Base-by-base conservation (phyloP, 129 eudicot species). In the Smallanthus sonchifolius region DNA sequence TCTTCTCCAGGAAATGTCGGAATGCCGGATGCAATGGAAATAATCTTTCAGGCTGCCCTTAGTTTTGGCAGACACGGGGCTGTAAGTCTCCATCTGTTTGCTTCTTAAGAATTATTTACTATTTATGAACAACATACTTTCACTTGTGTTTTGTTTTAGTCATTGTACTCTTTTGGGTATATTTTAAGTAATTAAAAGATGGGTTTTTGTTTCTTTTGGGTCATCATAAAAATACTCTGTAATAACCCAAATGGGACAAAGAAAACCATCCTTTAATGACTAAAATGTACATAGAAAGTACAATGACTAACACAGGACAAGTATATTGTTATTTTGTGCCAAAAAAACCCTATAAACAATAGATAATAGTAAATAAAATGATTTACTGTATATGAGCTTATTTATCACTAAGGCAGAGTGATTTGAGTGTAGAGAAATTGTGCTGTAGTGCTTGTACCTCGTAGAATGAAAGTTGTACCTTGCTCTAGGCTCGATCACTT, bases 11-110 rank as follows among this genome's bases (percentile, higher is more conserved):
- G 97, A 81, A 82, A 79, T 65, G 77, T 35, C 10, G 97, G 92
- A 80, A 83, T 94, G 93, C 98, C 98, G 10, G 97, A 94, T 86
- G 97, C 98, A 75, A 94, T 94, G 97, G 98, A 94, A 77, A 69
- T 83, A 51, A 88, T 94, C 75, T 94, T 84, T 82, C 97, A 90
- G 69, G 87, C 89, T 76, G 97, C 97, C 36, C 97, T 94, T 70
- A 83, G 80, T 43, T 84, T 88, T 70, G 98, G 98, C 66, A 88
- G 82, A 86, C 81, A 78, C 19, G 98, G 96, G 57, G 98, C 97
- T 11, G 98, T 94, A 88, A 86, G 97, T 86, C 77, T 78, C 57
- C 20, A 32, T 60, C 66, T 14, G 42, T 60, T 60, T 60, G 66
- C 42, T 60, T 60, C 42, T 34, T 60, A 60, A 60, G 38, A 32